Conservation (phyloP, 1,139 yeast species). For the Scheffersomyces segobiensis region DNA sequence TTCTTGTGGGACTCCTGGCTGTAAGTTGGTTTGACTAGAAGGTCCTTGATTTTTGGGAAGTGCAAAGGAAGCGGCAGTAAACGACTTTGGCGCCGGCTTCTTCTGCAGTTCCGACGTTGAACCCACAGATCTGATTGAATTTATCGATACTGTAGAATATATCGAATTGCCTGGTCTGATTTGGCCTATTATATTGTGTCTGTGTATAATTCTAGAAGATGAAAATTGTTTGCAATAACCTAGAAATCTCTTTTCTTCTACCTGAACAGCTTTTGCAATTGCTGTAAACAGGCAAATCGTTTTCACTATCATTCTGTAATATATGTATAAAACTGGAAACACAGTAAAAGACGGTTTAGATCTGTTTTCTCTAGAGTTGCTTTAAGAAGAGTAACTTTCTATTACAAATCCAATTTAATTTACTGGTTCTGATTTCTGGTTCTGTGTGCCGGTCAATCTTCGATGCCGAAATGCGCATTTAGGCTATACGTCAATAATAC, state of each 20-base stretch:
- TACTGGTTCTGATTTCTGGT: neutral
- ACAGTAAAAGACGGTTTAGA: neutral
- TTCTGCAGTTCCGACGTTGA: neutral
- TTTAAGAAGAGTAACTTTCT: neutral
- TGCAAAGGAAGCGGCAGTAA: constrained; percentile 29
- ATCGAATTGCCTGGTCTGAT: neutral
- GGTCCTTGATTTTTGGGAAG: constrained; percentile 8
- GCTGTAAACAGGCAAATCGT: neutral
- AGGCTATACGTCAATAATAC: too few relatives aligned
- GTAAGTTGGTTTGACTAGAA: neutral
- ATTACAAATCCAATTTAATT: neutral
- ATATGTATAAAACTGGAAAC: neutral
- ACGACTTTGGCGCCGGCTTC: constrained; percentile 15
- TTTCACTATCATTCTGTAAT: neutral
- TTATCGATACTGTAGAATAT: neutral
- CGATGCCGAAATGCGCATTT: neutral
- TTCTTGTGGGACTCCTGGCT: constrained; percentile 18
- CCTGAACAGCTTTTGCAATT: neutral
- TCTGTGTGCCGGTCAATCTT: neutral
- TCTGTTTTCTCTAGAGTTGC: neutral
- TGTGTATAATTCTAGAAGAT: neutral
- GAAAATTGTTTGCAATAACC: neutral
- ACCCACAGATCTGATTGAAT: neutral
- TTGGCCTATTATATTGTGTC: neutral
- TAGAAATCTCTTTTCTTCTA: neutral